Evolutionary conservation across 306 rosid genomes (phyloP).

Genomic region (Glycine soja): DNA sequence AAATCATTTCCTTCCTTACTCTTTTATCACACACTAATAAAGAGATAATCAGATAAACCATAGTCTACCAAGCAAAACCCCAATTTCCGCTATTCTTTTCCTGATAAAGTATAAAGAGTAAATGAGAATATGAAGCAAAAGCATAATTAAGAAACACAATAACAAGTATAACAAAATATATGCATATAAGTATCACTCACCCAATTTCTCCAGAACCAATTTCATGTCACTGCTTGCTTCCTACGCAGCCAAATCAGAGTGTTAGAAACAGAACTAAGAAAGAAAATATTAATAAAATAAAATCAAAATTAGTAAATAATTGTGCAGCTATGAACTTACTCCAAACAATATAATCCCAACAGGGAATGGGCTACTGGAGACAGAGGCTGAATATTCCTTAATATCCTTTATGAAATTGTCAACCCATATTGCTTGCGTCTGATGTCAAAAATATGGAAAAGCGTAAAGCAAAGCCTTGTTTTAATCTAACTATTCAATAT

Average conservation of each 20-base stretch:
- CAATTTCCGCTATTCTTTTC: slow-evolving; percentile 24
- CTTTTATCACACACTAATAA: slow-evolving; percentile 23
- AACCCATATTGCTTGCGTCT: slow-evolving; percentile 46
- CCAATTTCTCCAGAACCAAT: slow-evolving; percentile 56
- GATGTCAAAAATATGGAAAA: slow-evolving; percentile 29
- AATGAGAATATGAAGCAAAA: slow-evolving; percentile 15
- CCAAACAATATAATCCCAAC: slow-evolving; percentile 57
- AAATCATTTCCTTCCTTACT: slow-evolving; percentile 20
- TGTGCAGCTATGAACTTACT: slow-evolving; percentile 46
- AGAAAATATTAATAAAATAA: slow-evolving; percentile 18
- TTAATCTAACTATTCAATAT: background rate
- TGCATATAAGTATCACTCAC: slow-evolving; percentile 47
- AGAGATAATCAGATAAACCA: slow-evolving; percentile 20
- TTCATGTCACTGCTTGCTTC: slow-evolving; percentile 51
- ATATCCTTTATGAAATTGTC: slow-evolving; percentile 51
- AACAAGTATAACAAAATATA: background rate
- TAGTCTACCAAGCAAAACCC: slow-evolving; percentile 29
- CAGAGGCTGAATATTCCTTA: slow-evolving; percentile 54
- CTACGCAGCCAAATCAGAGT: slow-evolving; percentile 35
- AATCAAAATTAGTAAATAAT: slow-evolving; percentile 27
- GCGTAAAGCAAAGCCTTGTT: background rate
- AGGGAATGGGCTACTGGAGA: slow-evolving; percentile 51
- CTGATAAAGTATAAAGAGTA: slow-evolving; percentile 25
- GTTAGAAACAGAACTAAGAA: slow-evolving; percentile 37
- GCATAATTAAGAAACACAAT: background rate